Percentiles rank a stretch among this genome's conserved stretches.
Evolutionary conservation across 805 yeast genomes (phyloP).

Genomic region (Hanseniaspora pseudoguilliermondii): DNA sequence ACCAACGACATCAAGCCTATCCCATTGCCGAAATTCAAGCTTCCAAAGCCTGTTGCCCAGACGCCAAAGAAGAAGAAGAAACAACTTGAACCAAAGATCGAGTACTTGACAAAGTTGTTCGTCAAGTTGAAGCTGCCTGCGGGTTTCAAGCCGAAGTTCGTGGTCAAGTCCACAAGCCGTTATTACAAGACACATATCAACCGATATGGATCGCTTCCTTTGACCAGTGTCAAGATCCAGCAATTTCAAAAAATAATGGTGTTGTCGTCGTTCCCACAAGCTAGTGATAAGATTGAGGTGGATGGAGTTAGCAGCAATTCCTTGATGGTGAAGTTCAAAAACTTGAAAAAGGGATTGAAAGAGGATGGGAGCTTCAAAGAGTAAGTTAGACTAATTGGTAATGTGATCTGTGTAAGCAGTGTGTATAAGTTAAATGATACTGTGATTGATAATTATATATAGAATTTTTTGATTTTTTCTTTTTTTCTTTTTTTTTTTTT

Average conservation of each 20-base stretch:
- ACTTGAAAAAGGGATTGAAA: neutral
- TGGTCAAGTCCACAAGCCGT: neutral
- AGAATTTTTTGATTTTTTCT: neutral
- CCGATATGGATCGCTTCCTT: constrained; percentile 8
- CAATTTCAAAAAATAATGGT: neutral
- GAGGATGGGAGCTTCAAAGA: neutral
- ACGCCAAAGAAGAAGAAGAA: neutral
- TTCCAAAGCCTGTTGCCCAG: neutral
- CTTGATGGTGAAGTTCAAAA: constrained; percentile 2
- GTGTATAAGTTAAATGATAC: neutral
- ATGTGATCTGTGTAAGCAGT: no score
- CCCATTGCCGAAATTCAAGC: constrained; percentile 1
- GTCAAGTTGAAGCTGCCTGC: neutral
- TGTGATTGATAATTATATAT: neutral
- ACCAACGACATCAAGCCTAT: neutral
- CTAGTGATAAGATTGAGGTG: neutral
- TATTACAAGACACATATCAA: constrained; percentile 4
- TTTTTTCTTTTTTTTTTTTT: no score
- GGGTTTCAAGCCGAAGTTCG: neutral
- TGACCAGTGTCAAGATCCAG: constrained; percentile 9
- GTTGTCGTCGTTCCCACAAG: constrained; percentile 4
- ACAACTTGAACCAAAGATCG: neutral
- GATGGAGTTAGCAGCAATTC: neutral
- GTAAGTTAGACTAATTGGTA: neutral
- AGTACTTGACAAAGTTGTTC: neutral